Conservation (phyloP, 2,329 filamentous ascomycete species). For the Ophiostoma perfectum region DNA sequence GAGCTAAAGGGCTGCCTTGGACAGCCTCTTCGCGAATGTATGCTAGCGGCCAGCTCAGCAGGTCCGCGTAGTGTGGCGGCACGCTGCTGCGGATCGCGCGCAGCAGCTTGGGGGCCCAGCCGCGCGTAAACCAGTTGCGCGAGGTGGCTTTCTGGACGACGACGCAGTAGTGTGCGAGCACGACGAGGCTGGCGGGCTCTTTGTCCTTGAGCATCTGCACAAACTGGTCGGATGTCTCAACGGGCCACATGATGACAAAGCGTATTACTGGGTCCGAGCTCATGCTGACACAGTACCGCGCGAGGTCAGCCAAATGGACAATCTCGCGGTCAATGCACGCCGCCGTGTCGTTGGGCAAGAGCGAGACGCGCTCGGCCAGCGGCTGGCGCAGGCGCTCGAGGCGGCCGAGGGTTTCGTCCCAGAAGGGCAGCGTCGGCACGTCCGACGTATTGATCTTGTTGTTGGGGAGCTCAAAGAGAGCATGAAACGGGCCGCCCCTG, state of each 20-base stretch:
- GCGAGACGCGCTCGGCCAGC: neutral
- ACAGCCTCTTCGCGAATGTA: neutral
- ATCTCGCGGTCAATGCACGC: neutral
- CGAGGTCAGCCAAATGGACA: neutral
- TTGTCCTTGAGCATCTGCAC: slow-evolving; percentile 26
- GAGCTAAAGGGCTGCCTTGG: neutral
- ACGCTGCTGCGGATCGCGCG: slow-evolving; percentile 8
- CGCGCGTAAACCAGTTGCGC: slow-evolving; percentile 14
- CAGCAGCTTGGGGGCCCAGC: slow-evolving; percentile 17
- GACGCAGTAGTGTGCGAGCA: slow-evolving; percentile 29
- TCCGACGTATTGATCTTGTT: neutral
- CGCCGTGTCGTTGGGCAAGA: neutral
- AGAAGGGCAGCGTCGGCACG: neutral
- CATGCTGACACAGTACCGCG: neutral
- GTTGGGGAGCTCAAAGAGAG: slow-evolving; percentile 25
- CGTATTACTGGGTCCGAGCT: slow-evolving; percentile 26
- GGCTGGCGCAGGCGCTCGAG: neutral
- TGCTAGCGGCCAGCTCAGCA: neutral
- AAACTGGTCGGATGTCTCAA: slow-evolving; percentile 27
- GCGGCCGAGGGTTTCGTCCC: neutral
- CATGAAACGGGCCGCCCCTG: slow-evolving; percentile 26
- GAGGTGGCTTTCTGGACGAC: slow-evolving; percentile 20
- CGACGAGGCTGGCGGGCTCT: slow-evolving; percentile 25
- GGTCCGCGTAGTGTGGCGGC: slow-evolving; percentile 3
- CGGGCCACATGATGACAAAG: slow-evolving; percentile 28